phyloP scores from a whole-genome alignment of 2,329 filamentous ascomycete species.

The Epichloe glyceriae region DNA sequence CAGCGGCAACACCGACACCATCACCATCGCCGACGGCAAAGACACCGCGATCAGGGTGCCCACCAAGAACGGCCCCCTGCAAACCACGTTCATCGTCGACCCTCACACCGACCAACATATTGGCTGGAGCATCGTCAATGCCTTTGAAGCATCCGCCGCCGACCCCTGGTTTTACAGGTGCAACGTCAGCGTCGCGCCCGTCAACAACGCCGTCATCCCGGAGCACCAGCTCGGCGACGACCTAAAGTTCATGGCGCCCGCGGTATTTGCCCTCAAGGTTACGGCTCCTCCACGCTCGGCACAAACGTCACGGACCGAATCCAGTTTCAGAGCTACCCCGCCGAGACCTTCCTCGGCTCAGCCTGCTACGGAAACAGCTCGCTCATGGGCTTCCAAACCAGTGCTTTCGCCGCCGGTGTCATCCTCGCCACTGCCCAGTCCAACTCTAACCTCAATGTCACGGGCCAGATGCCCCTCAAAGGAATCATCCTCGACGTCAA shows the following conservation, averaged over 20 bases:
- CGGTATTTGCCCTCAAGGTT: conserved; percentile 29
- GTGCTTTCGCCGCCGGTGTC: conserved; percentile 24
- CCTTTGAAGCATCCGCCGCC: conserved; percentile 23
- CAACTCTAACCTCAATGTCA: conserved; percentile 14
- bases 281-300: conserved; percentile 14
- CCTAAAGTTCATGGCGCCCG: conserved; percentile 21
- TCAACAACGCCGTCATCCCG: conserved; percentile 21
- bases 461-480: conserved; percentile 18
- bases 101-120: conserved; percentile 11
- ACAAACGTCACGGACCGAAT: conserved; percentile 11
- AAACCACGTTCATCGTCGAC: conserved; percentile 26
- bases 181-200: conserved; percentile 22
- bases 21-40: conserved; percentile 16
- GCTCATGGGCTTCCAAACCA: conserved; percentile 23
- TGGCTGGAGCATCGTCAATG: conserved; percentile 18
- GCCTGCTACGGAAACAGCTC: conserved; percentile 17
- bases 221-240: conserved; percentile 22
- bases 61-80: conserved; percentile 17
- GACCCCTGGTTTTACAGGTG: conserved; percentile 29
- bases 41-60: conserved; percentile 13
- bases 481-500: conserved; percentile 20
- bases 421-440: conserved; percentile 19
- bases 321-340: conserved; percentile 29
- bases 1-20: conserved; percentile 14
- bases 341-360: conserved; percentile 24